Evolutionary conservation across 805 yeast species (phyloP).

Genomic region (Metschnikowia corniflorae): DNA sequence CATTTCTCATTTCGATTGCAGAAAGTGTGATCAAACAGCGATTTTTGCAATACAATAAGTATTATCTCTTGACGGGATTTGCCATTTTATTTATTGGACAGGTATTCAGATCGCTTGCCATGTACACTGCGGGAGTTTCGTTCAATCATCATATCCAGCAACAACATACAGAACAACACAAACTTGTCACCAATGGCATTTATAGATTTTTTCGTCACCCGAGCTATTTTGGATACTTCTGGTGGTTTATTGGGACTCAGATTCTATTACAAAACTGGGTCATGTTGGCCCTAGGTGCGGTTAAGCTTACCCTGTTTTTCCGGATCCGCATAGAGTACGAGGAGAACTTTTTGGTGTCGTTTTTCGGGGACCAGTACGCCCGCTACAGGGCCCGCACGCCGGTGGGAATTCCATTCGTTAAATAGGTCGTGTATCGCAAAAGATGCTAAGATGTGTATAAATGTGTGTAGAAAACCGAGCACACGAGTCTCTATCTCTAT

Average conservation of each 20-base stretch:
- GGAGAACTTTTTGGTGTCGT: slow-evolving; percentile 58
- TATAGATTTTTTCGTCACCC: slow-evolving; percentile 78
- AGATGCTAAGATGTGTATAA: too few species aligned
- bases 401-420: slow-evolving; percentile 62
- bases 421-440: not conserved
- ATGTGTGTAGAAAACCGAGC: too few species aligned
- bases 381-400: slow-evolving; percentile 48
- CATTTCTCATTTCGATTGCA: slow-evolving; percentile 15
- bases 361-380: slow-evolving; percentile 68
- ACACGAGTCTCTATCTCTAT: not conserved
- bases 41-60: slow-evolving; percentile 1
- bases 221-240: slow-evolving; percentile 83
- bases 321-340: slow-evolving; percentile 63
- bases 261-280: slow-evolving; percentile 64
- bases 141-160: slow-evolving; percentile 78
- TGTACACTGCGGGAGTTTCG: slow-evolving; percentile 83
- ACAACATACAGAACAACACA: slow-evolving; percentile 51
- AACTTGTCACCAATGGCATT: slow-evolving; percentile 68
- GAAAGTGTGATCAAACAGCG: slow-evolving; percentile 13
- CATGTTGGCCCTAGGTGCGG: slow-evolving; percentile 49
- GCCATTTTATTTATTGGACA: slow-evolving; percentile 59
- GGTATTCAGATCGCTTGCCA: slow-evolving; percentile 62
- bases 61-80: slow-evolving; percentile 42
- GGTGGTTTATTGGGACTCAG: slow-evolving; percentile 92
- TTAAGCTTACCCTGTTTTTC: slow-evolving; percentile 70